Evolutionary conservation across 257 asterid genomes (phyloP).

Genomic region (Solanum chiquidenum): DNA sequence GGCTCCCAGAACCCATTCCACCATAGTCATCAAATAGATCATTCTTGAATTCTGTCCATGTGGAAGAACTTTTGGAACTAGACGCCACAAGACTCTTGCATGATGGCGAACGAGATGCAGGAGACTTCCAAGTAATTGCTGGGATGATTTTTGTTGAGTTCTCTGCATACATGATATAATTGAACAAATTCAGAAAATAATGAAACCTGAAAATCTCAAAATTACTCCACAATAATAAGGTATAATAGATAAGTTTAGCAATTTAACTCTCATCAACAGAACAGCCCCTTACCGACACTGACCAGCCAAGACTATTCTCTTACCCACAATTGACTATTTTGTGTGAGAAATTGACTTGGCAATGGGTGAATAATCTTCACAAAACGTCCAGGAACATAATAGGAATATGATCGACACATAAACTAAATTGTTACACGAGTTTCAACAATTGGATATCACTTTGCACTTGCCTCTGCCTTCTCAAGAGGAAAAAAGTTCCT

Average conservation of each 20-base stretch:
- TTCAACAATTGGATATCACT: neutral
- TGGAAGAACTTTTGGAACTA: constrained; percentile 52
- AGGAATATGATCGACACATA: neutral
- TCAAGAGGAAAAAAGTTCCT: neutral
- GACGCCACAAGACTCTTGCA: constrained; percentile 75
- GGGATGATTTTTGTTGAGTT: constrained; percentile 67
- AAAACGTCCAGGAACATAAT: neutral
- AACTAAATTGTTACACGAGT: neutral
- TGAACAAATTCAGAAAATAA: neutral
- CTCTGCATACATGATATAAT: constrained; percentile 36
- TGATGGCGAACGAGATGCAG: constrained; percentile 31
- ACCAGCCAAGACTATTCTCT: neutral
- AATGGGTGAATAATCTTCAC: neutral
- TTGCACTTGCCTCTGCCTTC: neutral
- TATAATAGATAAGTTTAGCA: neutral
- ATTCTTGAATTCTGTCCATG: constrained; percentile 73
- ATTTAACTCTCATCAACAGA: neutral
- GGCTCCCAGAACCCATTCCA: constrained; percentile 92
- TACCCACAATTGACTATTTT: neutral
- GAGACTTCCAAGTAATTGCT: constrained; percentile 51
- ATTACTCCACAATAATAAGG: neutral
- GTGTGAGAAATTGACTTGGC: neutral
- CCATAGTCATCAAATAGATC: constrained; percentile 73
- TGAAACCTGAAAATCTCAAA: neutral
- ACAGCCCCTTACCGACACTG: neutral